Evolutionary conservation across 441 rosid genomes (phyloP).

Genomic region (Brassica balearica): DNA sequence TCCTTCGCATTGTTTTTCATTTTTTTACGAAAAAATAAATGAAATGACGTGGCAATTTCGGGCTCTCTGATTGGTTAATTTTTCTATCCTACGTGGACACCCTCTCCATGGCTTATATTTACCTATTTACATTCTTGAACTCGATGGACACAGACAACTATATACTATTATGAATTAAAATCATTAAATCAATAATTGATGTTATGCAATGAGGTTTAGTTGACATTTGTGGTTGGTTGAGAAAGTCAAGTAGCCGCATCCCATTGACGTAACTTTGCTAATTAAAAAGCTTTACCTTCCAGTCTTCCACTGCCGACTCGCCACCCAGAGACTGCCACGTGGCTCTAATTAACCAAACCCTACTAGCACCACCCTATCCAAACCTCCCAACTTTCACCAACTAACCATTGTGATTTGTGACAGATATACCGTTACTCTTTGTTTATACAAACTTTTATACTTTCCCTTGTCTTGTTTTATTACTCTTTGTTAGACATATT

Average conservation of each 20-base stretch:
- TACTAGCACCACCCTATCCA: conserved; percentile 23
- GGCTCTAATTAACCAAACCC: conserved; percentile 16
- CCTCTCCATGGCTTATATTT: too few species aligned
- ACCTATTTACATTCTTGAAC: neutral
- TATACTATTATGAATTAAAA: neutral
- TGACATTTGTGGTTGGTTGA: conserved; percentile 27
- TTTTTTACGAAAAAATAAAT: too few species aligned
- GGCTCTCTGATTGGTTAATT: too few species aligned
- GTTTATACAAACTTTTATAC: neutral
- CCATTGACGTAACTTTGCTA: conserved; percentile 22
- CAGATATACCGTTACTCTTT: conserved; percentile 20
- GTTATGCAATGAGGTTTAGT: conserved; percentile 30
- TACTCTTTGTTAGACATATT: neutral
- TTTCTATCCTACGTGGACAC: too few species aligned
- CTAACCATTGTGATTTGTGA: conserved; percentile 28
- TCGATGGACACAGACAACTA: neutral
- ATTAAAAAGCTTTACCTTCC: conserved; percentile 30
- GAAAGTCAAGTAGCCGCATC: conserved; percentile 36
- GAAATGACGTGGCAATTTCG: too few species aligned
- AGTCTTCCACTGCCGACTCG: conserved; percentile 24
- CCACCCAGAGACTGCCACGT: conserved; percentile 32
- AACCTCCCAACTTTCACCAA: conserved; percentile 35
- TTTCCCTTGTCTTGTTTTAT: neutral
- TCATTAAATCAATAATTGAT: conserved; percentile 8
- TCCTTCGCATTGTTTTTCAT: too few species aligned